Percentiles rank a stretch among this genome's conserved stretches.
These are phyloP conservation scores for Kazachstania viticola DNA, from an alignment of 805 yeast genomes.

Conservation along the genomic window DNA sequence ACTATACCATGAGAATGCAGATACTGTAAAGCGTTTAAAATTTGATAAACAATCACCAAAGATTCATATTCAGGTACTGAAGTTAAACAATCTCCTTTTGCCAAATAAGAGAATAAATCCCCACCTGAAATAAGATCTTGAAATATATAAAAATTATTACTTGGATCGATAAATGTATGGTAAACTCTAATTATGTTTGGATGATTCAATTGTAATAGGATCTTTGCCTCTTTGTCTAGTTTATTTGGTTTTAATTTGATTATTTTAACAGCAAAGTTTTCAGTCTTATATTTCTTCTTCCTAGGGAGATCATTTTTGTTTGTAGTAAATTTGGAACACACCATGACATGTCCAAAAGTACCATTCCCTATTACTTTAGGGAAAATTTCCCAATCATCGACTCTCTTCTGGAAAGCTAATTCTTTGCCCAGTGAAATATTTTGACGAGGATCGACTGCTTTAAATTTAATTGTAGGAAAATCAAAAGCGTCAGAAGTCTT, in stretches of 20 bases:
- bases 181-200: constrained; percentile 40
- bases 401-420: constrained; percentile 12
- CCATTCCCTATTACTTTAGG: constrained; percentile 40
- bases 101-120: constrained; percentile 45
- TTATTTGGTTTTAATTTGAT: constrained; percentile 23
- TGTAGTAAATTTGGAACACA: constrained; percentile 4
- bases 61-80: constrained; percentile 45
- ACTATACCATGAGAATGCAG: constrained; percentile 44
- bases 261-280: constrained; percentile 40
- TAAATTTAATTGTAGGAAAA: constrained; percentile 2
- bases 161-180: constrained; percentile 22
- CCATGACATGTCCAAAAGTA: constrained; percentile 43
- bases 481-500: neutral
- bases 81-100: constrained; percentile 29
- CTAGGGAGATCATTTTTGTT: neutral
- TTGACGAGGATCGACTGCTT: neutral
- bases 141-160: constrained; percentile 31
- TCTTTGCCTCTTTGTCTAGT: constrained; percentile 33
- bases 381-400: constrained; percentile 32
- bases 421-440: constrained; percentile 2
- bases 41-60: constrained; percentile 42
- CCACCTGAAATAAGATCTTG: constrained; percentile 46
- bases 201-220: constrained; percentile 31
- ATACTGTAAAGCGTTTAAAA: constrained; percentile 43
- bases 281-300: constrained; percentile 15